A percentile compares a stretch with the other conserved stretches of the same genome.
Evolutionary conservation across 2,329 filamentous ascomycete genomes (phyloP).

Genomic region (Rhexocercosporidium sp.): DNA sequence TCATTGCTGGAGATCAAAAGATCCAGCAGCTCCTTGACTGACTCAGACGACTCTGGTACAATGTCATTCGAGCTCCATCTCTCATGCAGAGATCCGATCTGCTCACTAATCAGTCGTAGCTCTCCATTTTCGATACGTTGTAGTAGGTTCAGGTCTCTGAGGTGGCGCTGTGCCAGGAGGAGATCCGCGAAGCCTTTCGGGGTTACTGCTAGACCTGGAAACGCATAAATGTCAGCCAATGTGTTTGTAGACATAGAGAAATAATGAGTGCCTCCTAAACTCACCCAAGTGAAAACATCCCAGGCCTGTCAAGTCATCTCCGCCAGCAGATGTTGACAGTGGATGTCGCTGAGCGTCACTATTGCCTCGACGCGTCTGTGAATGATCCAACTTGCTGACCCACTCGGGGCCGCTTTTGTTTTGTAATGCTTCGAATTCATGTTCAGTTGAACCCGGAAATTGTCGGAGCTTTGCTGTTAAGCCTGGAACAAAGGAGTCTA

Average conservation of each 20-base stretch:
- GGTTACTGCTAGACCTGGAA: constrained; percentile 27
- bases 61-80: constrained; percentile 39
- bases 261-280: too few species aligned
- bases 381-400: not conserved
- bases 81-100: constrained; percentile 37
- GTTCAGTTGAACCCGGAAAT: not conserved
- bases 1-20: constrained; percentile 12
- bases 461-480: not conserved
- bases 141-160: constrained; percentile 36
- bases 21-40: constrained; percentile 24
- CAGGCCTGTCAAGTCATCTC: constrained; percentile 34
- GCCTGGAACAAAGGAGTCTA: not conserved
- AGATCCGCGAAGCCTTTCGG: constrained; percentile 36
- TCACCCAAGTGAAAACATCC: constrained; percentile 41
- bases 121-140: constrained; percentile 28
- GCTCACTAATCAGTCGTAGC: constrained; percentile 26
- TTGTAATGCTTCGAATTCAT: not conserved
- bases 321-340: constrained; percentile 30
- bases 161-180: constrained; percentile 32
- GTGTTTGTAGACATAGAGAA: not conserved
- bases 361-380: not conserved
- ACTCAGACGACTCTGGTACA: not conserved
- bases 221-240: not conserved
- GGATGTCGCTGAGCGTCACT: constrained; percentile 17
- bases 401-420: not conserved